Evolutionary conservation across 1,284 basidiomycete genomes (phyloP).

Genomic region (Cryptococcus hybrid): DNA sequence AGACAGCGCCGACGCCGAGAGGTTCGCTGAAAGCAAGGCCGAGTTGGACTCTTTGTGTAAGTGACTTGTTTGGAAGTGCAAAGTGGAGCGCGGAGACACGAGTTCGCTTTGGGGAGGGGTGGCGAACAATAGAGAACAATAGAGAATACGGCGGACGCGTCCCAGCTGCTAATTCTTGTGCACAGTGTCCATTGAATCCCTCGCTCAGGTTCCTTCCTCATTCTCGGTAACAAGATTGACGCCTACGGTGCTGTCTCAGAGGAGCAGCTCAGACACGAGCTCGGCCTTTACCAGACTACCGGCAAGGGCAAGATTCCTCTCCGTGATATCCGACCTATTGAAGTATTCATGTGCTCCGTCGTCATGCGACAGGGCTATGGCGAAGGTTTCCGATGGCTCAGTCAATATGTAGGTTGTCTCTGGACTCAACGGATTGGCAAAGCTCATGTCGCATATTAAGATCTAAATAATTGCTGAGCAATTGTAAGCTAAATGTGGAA

Average conservation of each 20-base stretch:
- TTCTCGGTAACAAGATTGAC: conserved; percentile 99
- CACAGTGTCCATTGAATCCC: conserved; percentile 74
- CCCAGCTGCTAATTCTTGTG: neutral
- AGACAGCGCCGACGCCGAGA: conserved; percentile 94
- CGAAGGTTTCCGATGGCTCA: conserved; percentile 98
- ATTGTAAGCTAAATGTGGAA: too few relatives aligned
- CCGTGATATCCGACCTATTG: conserved; percentile 95
- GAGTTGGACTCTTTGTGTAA: conserved; percentile 84
- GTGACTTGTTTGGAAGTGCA: neutral
- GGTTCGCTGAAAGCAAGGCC: conserved; percentile 92
- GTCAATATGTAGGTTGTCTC: conserved; percentile 75
- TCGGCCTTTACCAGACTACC: conserved; percentile 97
- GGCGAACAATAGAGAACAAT: too few relatives aligned
- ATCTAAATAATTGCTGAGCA: too few relatives aligned
- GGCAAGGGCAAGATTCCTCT: conserved; percentile 99
- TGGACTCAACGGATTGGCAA: too few relatives aligned
- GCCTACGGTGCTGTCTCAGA: conserved; percentile 96
- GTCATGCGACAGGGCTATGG: conserved; percentile 99
- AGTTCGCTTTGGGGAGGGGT: too few relatives aligned
- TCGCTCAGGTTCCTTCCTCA: conserved; percentile 94
- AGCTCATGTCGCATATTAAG: too few relatives aligned
- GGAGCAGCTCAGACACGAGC: conserved; percentile 92
- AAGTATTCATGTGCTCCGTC: conserved; percentile 99
- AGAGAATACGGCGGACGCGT: too few relatives aligned
- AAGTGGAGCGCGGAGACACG: too few relatives aligned